Conservation (phyloP, 2,329 filamentous ascomycete genomes). For the Aspergillus bombycis region DNA sequence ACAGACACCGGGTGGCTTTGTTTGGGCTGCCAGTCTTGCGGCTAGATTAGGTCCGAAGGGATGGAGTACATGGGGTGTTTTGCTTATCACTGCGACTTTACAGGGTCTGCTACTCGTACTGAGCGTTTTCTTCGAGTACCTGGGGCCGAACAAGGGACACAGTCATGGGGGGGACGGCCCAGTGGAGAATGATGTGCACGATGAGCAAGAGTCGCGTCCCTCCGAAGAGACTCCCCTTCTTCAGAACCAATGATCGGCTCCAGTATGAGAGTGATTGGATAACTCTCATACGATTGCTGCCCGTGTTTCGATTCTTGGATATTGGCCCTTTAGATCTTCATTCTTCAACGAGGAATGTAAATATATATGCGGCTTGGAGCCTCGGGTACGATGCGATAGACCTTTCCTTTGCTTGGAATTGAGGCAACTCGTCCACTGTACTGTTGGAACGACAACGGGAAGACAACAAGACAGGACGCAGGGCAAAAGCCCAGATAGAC, state of each 20-base stretch:
- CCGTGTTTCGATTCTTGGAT: neutral
- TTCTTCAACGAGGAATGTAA: neutral
- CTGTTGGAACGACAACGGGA: neutral
- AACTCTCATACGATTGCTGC: neutral
- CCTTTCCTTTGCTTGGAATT: neutral
- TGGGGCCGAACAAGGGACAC: slow-evolving; percentile 50
- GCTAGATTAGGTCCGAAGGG: slow-evolving; percentile 76
- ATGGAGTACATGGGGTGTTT: slow-evolving; percentile 96
- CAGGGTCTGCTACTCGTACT: slow-evolving; percentile 80
- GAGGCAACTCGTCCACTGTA: neutral
- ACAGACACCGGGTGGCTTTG: slow-evolving; percentile 87
- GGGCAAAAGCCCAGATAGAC: neutral
- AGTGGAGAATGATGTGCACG: slow-evolving; percentile 12
- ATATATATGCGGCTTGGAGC: neutral
- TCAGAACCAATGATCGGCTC: slow-evolving; percentile 26
- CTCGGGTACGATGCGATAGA: neutral
- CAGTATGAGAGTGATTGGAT: neutral
- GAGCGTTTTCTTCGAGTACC: slow-evolving; percentile 71
- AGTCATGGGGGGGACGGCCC: slow-evolving; percentile 24
- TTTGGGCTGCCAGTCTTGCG: slow-evolving; percentile 85
- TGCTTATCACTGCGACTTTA: slow-evolving; percentile 80
- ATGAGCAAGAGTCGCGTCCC: slow-evolving; percentile 24
- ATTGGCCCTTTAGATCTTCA: neutral
- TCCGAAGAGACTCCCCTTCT: slow-evolving; percentile 42
- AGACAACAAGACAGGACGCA: neutral